phyloP scores from a whole-genome alignment of 176 grass and related monocot genomes.

The Typha latifolia region DNA sequence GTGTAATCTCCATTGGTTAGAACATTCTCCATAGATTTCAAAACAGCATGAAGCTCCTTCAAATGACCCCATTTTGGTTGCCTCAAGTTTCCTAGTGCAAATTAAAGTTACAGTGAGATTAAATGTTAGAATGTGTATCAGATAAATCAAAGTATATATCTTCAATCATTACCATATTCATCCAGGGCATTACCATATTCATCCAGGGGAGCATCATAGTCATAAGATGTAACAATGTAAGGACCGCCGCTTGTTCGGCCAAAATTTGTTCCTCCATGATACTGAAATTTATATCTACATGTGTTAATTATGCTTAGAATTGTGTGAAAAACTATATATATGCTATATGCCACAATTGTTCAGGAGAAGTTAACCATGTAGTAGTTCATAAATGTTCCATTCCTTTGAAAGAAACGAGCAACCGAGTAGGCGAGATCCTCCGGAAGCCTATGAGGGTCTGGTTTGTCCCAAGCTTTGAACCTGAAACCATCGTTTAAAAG shows the following conservation, averaged over 20 bases:
- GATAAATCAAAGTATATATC: slow-evolving; percentile 6
- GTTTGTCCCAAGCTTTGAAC: slow-evolving; percentile 76
- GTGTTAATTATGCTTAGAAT: background rate
- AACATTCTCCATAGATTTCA: slow-evolving; percentile 48
- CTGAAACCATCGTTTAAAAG: slow-evolving; percentile 7
- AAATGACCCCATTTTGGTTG: slow-evolving; percentile 81
- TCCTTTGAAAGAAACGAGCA: slow-evolving; percentile 72
- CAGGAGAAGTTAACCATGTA: slow-evolving; percentile 47
- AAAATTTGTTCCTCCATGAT: slow-evolving; percentile 88
- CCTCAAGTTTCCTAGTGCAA: slow-evolving; percentile 39
- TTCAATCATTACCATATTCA: slow-evolving; percentile 47
- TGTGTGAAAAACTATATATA: too few relatives aligned
- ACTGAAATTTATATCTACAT: slow-evolving; percentile 21
- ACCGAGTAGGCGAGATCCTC: slow-evolving; percentile 63
- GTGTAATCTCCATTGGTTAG: slow-evolving; percentile 40
- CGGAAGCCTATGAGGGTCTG: slow-evolving; percentile 46
- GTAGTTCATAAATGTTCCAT: slow-evolving; percentile 66
- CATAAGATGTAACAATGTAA: slow-evolving; percentile 73
- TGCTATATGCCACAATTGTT: background rate
- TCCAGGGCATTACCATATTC: slow-evolving; percentile 78
- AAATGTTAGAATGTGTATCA: too few relatives aligned
- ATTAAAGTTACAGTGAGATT: too few relatives aligned
- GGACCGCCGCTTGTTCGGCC: slow-evolving; percentile 68
- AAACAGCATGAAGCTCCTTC: slow-evolving; percentile 54
- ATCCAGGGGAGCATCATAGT: slow-evolving; percentile 85